Evolutionary conservation across 495 filamentous ascomycete species (phyloP).

Genomic region (Tuber calosporum): DNA sequence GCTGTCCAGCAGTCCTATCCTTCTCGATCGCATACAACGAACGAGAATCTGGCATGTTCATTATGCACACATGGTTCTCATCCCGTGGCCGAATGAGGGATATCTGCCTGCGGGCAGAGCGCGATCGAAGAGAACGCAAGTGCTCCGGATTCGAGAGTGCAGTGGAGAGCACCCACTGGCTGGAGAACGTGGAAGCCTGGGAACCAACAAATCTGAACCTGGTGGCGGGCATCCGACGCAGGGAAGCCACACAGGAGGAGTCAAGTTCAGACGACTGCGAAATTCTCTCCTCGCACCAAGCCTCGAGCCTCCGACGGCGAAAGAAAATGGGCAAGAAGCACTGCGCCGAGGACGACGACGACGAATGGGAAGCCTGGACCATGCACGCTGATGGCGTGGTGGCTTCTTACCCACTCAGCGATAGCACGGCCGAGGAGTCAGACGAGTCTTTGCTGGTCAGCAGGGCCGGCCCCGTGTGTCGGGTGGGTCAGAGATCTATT

Average conservation of each 20-base stretch:
- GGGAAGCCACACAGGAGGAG: conserved; percentile 26
- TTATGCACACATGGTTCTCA: conserved; percentile 55
- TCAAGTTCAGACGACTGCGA: conserved; percentile 36
- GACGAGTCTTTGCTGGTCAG: conserved; percentile 53
- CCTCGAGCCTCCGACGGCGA: conserved; percentile 29
- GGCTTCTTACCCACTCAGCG: conserved; percentile 41
- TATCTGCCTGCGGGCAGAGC: conserved; percentile 39
- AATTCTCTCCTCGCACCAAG: conserved; percentile 8
- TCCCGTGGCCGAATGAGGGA: conserved; percentile 32
- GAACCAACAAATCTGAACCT: conserved; percentile 43
- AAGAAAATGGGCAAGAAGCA: conserved; percentile 26
- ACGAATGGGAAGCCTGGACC: conserved; percentile 62
- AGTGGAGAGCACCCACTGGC: conserved; percentile 38
- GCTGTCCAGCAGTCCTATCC: conserved; percentile 48
- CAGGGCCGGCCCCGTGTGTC: conserved; percentile 53
- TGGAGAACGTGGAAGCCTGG: conserved; percentile 46
- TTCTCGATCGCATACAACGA: conserved; percentile 52
- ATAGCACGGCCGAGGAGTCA: conserved; percentile 33
- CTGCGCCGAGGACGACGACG: conserved; percentile 40
- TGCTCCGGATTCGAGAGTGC: conserved; percentile 43
- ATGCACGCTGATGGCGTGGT: conserved; percentile 49
- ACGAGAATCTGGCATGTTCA: conserved; percentile 49
- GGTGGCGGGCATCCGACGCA: conserved; percentile 44
- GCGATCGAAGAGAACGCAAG: conserved; percentile 38
- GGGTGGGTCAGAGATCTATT: conserved; percentile 53